Evolutionary conservation across 345 rosid genomes (phyloP).

Genomic region (Rhizophora mangle): DNA sequence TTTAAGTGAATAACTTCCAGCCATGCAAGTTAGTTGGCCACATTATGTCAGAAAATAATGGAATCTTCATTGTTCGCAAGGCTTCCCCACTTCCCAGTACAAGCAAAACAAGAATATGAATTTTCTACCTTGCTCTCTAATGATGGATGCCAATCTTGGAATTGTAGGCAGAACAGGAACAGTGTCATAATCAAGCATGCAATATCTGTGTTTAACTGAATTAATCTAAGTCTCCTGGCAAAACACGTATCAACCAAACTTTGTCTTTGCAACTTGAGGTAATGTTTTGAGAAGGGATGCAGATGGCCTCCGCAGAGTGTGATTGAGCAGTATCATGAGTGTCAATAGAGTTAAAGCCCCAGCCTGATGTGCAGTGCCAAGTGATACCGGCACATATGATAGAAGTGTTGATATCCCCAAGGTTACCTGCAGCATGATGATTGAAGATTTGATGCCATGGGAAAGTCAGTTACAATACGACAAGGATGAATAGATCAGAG

Average conservation of each 20-base stretch:
- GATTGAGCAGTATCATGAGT: constrained; percentile 71
- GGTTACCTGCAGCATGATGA: constrained; percentile 48
- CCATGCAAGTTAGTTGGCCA: no score
- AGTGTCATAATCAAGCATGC: not conserved
- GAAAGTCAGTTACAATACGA: not conserved
- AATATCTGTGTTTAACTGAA: not conserved
- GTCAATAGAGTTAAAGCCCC: constrained; percentile 83
- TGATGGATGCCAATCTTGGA: not conserved
- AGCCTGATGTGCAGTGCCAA: constrained; percentile 83
- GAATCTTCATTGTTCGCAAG: no score
- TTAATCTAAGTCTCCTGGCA: not conserved
- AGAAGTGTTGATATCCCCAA: constrained; percentile 83
- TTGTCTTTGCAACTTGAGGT: constrained; percentile 58
- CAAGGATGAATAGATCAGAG: not conserved
- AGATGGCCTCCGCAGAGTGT: constrained; percentile 75
- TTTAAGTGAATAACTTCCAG: no score
- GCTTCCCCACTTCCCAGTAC: no score
- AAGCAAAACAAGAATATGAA: no score
- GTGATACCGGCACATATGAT: constrained; percentile 78
- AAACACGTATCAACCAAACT: constrained; percentile 1
- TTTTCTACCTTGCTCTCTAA: not conserved
- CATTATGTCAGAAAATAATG: no score
- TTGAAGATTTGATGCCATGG: not conserved
- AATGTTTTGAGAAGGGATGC: constrained; percentile 66
- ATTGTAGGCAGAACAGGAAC: not conserved